A percentile compares a stretch with the other conserved stretches of the same genome.
phyloP scores from a whole-genome alignment of 495 filamentous ascomycete species.

The Cercophora scortea region DNA sequence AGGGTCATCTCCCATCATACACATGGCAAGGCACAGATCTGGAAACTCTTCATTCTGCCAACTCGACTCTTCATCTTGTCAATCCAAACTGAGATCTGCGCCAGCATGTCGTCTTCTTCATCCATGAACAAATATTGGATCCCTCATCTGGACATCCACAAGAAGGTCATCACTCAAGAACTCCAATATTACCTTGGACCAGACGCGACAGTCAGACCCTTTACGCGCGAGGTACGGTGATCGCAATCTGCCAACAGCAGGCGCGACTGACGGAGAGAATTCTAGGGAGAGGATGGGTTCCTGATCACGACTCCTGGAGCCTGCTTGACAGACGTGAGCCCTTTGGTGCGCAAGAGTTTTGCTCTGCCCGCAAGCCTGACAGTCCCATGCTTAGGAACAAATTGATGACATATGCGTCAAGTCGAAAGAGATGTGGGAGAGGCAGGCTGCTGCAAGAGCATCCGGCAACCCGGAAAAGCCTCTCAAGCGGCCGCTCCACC shows the following conservation, averaged over 20 bases:
- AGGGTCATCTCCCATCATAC: neutral
- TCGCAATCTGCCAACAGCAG: conserved; percentile 4
- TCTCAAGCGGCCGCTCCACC: conserved; percentile 48
- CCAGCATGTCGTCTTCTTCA: conserved; percentile 30
- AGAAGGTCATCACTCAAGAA: conserved; percentile 49
- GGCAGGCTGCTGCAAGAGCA: conserved; percentile 44
- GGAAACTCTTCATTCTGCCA: too few species aligned
- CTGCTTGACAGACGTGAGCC: conserved; percentile 47
- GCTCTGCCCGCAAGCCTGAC: conserved; percentile 20
- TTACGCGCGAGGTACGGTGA: conserved; percentile 40
- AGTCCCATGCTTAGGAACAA: conserved; percentile 36
- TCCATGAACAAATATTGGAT: conserved; percentile 51
- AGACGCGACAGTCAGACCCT: conserved; percentile 44
- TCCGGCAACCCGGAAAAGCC: conserved; percentile 38
- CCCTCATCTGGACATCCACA: conserved; percentile 48
- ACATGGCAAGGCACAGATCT: neutral
- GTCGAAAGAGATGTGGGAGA: conserved; percentile 49
- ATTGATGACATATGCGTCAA: conserved; percentile 51
- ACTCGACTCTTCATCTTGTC: too few species aligned
- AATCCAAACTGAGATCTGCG: too few species aligned
- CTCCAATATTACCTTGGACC: conserved; percentile 50
- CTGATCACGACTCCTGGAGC: conserved; percentile 47
- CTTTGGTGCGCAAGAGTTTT: neutral
- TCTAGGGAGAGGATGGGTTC: conserved; percentile 48
- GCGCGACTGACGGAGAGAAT: conserved; percentile 19